Percentiles rank a stretch among this genome's conserved stretches.
phyloP scores from a whole-genome alignment of 2,329 filamentous ascomycete genomes.

The Xylogone sp. region DNA sequence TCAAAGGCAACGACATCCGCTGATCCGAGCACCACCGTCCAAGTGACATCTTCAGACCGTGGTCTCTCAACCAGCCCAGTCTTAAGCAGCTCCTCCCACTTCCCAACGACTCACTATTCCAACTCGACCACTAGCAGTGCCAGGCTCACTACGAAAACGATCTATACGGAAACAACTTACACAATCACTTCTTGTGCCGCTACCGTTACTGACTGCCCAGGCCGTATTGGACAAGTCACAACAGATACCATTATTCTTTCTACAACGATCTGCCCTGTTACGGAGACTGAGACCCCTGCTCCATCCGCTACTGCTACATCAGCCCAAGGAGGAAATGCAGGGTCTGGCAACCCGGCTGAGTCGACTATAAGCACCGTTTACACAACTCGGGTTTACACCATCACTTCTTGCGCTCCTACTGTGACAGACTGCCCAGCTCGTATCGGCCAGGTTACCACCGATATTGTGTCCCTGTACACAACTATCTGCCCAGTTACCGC shows the following conservation, averaged over 20 bases:
- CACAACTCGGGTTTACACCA: slow-evolving; percentile 7
- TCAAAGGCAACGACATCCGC: background rate
- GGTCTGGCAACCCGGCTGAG: background rate
- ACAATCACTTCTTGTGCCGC: slow-evolving; percentile 1
- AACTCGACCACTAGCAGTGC: background rate
- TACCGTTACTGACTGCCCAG: slow-evolving; percentile 1
- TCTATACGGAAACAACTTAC: slow-evolving; percentile 14
- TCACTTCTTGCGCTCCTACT: slow-evolving; percentile 7
- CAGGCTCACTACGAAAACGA: slow-evolving; percentile 17
- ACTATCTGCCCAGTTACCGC: slow-evolving; percentile 28
- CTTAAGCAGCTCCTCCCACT: background rate
- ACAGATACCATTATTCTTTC: slow-evolving; percentile 21
- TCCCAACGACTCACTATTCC: background rate
- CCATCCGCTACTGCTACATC: background rate
- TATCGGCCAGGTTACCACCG: slow-evolving; percentile 23
- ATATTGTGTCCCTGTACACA: slow-evolving; percentile 26
- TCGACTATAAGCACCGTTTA: slow-evolving; percentile 8
- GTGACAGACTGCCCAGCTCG: slow-evolving; percentile 6
- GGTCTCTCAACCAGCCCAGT: too few relatives aligned
- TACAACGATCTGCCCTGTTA: slow-evolving; percentile 16
- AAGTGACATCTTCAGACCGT: background rate
- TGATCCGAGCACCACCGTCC: background rate
- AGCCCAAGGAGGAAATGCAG: background rate
- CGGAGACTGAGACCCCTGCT: background rate
- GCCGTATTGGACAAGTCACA: slow-evolving; percentile 13